Percentiles rank a stretch among this genome's conserved stretches.
phyloP scores from a whole-genome alignment of 345 rosid genomes.

The Mercurialis annua region DNA sequence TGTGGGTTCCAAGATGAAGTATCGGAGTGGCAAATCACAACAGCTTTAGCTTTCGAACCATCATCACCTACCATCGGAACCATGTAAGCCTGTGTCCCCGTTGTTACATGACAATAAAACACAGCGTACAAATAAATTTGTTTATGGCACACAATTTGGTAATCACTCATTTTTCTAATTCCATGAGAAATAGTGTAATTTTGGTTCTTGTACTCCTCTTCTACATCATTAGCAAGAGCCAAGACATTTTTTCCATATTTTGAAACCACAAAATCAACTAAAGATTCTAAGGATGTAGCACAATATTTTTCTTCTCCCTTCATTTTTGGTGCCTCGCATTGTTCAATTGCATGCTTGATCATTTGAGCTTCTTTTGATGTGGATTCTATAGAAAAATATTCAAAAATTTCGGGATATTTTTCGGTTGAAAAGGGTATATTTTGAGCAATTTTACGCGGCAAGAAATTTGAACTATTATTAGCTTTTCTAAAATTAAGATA shows the following conservation, averaged over 20 bases:
- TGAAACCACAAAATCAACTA: conserved; percentile 7
- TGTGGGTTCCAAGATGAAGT: conserved; percentile 16
- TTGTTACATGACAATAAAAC: too few relatives aligned
- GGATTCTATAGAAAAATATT: neutral
- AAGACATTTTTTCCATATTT: conserved; percentile 1
- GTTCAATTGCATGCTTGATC: too few relatives aligned
- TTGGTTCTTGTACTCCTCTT: neutral
- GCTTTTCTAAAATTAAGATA: neutral
- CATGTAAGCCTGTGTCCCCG: too few relatives aligned
- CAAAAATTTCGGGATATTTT: neutral
- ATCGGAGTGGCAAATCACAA: conserved; percentile 5
- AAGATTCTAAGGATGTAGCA: conserved; percentile 2
- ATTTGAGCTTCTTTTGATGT: too few relatives aligned
- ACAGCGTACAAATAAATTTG: too few relatives aligned
- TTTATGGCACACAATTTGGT: too few relatives aligned
- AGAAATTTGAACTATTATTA: neutral
- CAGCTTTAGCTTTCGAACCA: too few relatives aligned
- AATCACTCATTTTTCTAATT: too few relatives aligned
- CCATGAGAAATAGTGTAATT: neutral
- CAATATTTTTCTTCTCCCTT: too few relatives aligned
- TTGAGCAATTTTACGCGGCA: neutral
- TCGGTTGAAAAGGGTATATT: conserved; percentile 5
- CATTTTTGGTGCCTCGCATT: too few relatives aligned
- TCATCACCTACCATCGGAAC: too few relatives aligned
- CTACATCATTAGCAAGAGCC: conserved; percentile 8